Conservation (phyloP, 2,329 filamentous ascomycete genomes). For the Fusarium sp. region DNA sequence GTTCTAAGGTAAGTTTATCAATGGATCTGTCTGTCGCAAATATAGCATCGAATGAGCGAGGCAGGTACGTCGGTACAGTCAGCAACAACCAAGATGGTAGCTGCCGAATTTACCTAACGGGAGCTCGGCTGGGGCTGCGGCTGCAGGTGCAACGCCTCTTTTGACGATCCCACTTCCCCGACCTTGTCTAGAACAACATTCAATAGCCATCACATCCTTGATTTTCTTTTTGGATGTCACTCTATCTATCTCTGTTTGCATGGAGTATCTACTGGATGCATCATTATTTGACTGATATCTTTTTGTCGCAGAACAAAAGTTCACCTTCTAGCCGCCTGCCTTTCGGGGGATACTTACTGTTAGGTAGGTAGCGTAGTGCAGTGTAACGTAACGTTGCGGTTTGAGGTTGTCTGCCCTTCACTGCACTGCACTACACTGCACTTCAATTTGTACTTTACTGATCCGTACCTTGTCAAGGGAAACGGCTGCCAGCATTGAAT, state of each 20-base stretch:
- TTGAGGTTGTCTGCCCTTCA: conserved; percentile 18
- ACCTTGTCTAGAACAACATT: conserved; percentile 14
- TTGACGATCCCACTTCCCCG: conserved; percentile 24
- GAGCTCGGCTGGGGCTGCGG: conserved; percentile 10
- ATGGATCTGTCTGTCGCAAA: conserved; percentile 32
- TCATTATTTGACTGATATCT: background rate
- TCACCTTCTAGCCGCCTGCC: conserved; percentile 5
- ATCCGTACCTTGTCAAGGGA: background rate
- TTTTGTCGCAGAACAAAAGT: conserved; percentile 10
- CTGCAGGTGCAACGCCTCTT: conserved; percentile 12
- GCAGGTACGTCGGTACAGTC: background rate
- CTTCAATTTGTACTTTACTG: background rate
- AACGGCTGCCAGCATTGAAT: conserved; percentile 3
- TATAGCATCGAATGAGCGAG: conserved; percentile 28
- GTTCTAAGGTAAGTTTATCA: background rate
- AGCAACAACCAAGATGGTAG: background rate
- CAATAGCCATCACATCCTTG: background rate
- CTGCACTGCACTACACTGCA: background rate
- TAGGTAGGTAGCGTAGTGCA: background rate
- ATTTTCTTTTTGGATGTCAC: background rate
- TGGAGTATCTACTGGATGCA: background rate
- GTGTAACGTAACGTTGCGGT: conserved; percentile 47
- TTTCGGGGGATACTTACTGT: conserved; percentile 7
- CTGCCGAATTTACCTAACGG: conserved; percentile 7
- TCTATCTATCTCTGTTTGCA: background rate